Conservation (phyloP, 331 rosid genomes). For the Pyracantha coccinea region DNA sequence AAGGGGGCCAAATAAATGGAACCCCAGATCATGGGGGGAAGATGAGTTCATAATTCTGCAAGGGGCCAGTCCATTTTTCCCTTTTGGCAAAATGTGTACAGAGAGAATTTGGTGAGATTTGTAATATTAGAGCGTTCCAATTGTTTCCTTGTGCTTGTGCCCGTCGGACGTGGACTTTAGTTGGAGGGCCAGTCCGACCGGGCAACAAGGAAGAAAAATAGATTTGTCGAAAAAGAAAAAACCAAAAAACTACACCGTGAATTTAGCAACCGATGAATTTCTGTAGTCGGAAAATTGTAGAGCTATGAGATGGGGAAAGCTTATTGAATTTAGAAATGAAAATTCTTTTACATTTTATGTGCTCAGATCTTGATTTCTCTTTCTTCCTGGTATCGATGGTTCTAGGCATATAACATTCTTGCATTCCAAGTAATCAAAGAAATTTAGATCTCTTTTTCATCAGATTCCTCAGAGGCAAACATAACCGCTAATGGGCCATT, state of each 20-base stretch:
- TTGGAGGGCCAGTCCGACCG: slow-evolving; percentile 31
- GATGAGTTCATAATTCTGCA: slow-evolving; percentile 26
- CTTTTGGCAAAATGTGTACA: slow-evolving; percentile 63
- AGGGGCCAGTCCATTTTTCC: slow-evolving; percentile 26
- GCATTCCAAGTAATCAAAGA: background rate
- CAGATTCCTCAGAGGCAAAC: too few relatives aligned
- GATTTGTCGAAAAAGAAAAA: slow-evolving; percentile 21
- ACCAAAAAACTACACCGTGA: slow-evolving; percentile 21
- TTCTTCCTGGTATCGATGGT: background rate
- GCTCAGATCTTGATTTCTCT: background rate
- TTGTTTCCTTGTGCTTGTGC: slow-evolving; percentile 60
- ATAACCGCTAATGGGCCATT: background rate
- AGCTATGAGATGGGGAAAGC: slow-evolving; percentile 50
- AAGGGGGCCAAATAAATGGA: slow-evolving; percentile 15
- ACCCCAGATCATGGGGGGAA: slow-evolving; percentile 20
- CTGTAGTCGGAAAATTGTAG: slow-evolving; percentile 78
- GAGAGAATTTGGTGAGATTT: slow-evolving; percentile 42
- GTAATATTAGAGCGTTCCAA: slow-evolving; percentile 70
- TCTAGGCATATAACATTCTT: background rate
- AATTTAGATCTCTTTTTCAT: too few relatives aligned
- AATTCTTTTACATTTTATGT: slow-evolving; percentile 44
- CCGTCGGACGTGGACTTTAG: slow-evolving; percentile 27
- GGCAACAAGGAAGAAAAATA: slow-evolving; percentile 33
- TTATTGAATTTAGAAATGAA: slow-evolving; percentile 52
- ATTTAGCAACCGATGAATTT: slow-evolving; percentile 26